Conservation (phyloP, 345 rosid species). For the Lumnitzera littorea region DNA sequence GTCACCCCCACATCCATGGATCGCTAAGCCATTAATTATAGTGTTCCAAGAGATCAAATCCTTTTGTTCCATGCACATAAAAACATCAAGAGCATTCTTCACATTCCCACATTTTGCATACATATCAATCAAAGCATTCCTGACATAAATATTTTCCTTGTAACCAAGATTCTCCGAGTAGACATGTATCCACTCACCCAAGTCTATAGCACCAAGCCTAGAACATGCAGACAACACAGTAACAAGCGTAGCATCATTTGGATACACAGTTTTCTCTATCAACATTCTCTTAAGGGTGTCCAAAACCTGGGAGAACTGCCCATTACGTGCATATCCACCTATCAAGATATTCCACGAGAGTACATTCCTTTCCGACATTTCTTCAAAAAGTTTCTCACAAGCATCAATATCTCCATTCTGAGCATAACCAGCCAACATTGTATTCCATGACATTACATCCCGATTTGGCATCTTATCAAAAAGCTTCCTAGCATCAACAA, state of each 20-base stretch:
- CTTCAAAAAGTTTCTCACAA: constrained; percentile 49
- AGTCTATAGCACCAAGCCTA: constrained; percentile 70
- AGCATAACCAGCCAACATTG: constrained; percentile 60
- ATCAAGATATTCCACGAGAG: constrained; percentile 82
- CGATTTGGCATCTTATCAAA: constrained; percentile 56
- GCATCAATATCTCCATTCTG: constrained; percentile 40
- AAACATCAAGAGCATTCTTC: constrained; percentile 49
- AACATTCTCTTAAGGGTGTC: constrained; percentile 55
- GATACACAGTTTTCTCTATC: constrained; percentile 33
- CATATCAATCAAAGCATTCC: constrained; percentile 77
- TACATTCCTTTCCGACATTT: constrained; percentile 59
- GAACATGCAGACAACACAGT: constrained; percentile 69
- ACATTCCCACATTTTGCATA: constrained; percentile 74
- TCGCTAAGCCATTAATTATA: constrained; percentile 57
- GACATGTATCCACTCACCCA: constrained; percentile 63
- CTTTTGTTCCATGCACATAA: constrained; percentile 39
- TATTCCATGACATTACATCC: constrained; percentile 89
- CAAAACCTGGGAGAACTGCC: constrained; percentile 37
- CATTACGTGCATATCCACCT: constrained; percentile 49
- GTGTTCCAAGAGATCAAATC: constrained; percentile 88
- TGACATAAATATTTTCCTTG: constrained; percentile 45
- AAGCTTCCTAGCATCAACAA: constrained; percentile 51
- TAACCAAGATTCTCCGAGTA: constrained; percentile 49
- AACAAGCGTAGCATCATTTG: constrained; percentile 73
- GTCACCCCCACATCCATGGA: constrained; percentile 57